phyloP scores from a whole-genome alignment of 768 basidiomycete genomes.

The Chiua virens region DNA sequence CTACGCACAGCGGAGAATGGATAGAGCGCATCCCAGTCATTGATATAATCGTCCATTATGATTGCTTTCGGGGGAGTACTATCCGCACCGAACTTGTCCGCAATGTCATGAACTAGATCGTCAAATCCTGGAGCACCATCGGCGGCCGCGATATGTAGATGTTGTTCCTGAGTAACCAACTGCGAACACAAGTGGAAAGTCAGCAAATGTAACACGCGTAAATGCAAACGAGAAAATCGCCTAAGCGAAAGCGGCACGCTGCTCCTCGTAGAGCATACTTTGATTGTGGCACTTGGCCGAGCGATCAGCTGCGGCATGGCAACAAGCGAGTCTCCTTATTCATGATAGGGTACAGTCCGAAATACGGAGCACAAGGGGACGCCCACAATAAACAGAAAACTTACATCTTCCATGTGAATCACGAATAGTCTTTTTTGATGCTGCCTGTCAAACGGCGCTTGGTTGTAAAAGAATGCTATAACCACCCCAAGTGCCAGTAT shows the following conservation, averaged over 20 bases:
- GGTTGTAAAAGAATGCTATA: constrained; percentile 61
- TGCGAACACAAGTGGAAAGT: constrained; percentile 27
- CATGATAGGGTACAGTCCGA: no score
- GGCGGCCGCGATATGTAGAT: constrained; percentile 78
- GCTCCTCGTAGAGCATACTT: no score
- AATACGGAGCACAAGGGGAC: no score
- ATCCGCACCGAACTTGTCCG: constrained; percentile 53
- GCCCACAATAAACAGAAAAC: constrained; percentile 18
- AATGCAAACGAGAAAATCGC: no score
- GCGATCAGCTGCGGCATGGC: no score
- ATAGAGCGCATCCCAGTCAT: constrained; percentile 87
- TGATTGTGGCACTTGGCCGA: no score
- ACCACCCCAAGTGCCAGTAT: constrained; percentile 45
- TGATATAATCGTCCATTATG: constrained; percentile 71
- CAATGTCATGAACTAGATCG: constrained; percentile 59
- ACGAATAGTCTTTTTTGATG: constrained; percentile 89
- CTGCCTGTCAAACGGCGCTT: constrained; percentile 71
- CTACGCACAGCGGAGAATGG: constrained; percentile 69
- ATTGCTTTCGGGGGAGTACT: constrained; percentile 44
- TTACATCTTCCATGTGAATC: constrained; percentile 82
- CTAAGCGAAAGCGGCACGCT: no score
- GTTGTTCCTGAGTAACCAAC: constrained; percentile 70
- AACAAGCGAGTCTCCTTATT: no score
- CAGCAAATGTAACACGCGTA: not conserved
- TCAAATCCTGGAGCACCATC: constrained; percentile 81